Evolutionary conservation across 495 filamentous ascomycete species (phyloP).

Genomic region (Hyaloscypha variabilis): DNA sequence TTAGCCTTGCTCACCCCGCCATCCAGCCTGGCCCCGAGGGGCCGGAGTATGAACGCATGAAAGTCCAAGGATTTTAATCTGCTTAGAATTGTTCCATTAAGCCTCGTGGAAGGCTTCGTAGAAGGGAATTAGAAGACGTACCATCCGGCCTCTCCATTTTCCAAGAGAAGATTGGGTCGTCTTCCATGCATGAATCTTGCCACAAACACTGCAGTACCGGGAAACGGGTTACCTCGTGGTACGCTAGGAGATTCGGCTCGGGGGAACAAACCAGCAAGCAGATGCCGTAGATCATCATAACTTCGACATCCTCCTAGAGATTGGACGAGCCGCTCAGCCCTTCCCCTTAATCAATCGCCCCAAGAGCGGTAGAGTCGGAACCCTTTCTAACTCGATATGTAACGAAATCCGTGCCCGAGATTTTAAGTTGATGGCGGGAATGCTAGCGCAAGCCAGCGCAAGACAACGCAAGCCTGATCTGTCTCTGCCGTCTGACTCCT

Average conservation of each 20-base stretch:
- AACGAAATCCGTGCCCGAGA: slow-evolving; percentile 1
- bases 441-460: not conserved
- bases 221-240: not conserved
- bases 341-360: not conserved
- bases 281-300: too few relatives aligned
- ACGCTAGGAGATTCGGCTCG: not conserved
- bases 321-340: slow-evolving; percentile 1
- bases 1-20: too few relatives aligned
- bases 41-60: too few relatives aligned
- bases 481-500: too few relatives aligned
- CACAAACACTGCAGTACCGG: not conserved
- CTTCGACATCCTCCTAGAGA: not conserved
- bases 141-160: not conserved
- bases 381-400: slow-evolving; percentile 5
- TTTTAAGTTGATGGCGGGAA: not conserved
- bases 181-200: slow-evolving; percentile 10
- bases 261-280: too few relatives aligned
- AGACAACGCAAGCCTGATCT: too few relatives aligned
- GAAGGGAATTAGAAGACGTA: not conserved
- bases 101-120: not conserved
- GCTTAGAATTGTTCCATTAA: too few relatives aligned
- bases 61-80: too few relatives aligned
- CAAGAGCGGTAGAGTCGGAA: slow-evolving; percentile 3
- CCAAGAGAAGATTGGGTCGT: not conserved
- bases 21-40: too few relatives aligned